A percentile compares a stretch with the other conserved stretches of the same genome.
Conservation (phyloP, 2,329 filamentous ascomycete species). For the Sordariomycetes sp. region DNA sequence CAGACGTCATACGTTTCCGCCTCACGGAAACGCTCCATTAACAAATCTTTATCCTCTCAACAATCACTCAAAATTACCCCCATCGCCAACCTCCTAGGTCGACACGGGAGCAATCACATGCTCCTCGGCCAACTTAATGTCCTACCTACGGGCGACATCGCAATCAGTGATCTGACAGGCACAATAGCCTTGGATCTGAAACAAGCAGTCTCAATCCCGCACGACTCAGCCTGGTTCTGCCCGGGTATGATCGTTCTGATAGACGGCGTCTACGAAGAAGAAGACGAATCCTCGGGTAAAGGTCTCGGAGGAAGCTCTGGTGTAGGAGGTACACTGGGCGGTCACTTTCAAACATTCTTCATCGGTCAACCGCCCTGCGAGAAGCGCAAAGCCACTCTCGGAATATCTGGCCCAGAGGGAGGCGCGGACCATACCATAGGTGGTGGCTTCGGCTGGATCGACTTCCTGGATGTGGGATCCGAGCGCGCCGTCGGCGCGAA, state of each 20-base stretch:
- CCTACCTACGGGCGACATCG: constrained; percentile 71
- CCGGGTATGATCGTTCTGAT: constrained; percentile 95
- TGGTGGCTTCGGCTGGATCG: constrained; percentile 91
- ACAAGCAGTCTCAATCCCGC: constrained; percentile 72
- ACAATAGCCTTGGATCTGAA: constrained; percentile 78
- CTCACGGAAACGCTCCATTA: constrained; percentile 42
- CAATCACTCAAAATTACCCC: constrained; percentile 82
- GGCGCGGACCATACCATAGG: constrained; percentile 54
- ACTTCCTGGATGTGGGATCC: constrained; percentile 86
- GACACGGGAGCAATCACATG: constrained; percentile 76
- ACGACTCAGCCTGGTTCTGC: constrained; percentile 83
- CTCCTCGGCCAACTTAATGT: constrained; percentile 75
- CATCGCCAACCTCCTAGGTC: constrained; percentile 65
- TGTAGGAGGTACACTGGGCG: constrained; percentile 85
- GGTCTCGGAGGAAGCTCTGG: constrained; percentile 69
- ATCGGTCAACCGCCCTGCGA: constrained; percentile 90
- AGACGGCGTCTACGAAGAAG: constrained; percentile 94
- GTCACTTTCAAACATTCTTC: constrained; percentile 82
- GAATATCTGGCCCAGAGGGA: constrained; percentile 53
- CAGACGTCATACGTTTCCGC: constrained; percentile 69
- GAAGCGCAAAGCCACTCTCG: constrained; percentile 69
- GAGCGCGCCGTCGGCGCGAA: constrained; percentile 73
- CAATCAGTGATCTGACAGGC: constrained; percentile 79
- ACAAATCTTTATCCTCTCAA: constrained; percentile 48
- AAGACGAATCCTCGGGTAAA: constrained; percentile 62